These are phyloP conservation scores for Blumeria graminis DNA, from an alignment of 2,329 filamentous ascomycete species.

Conservation along the genomic window DNA sequence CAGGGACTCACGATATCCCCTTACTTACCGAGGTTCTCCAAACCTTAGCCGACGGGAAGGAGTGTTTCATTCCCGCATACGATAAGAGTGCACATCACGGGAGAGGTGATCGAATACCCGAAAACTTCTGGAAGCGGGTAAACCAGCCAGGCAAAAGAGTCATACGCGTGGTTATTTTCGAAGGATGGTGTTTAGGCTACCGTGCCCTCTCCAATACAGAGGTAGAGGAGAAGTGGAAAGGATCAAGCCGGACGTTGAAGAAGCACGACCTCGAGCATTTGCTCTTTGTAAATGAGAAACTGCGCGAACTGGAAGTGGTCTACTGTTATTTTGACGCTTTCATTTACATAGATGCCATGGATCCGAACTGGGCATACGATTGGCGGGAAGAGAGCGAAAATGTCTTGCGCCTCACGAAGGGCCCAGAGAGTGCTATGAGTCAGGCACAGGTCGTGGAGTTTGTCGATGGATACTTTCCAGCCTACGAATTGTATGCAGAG, in stretches of 20 bases:
- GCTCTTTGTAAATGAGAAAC: slow-evolving; percentile 30
- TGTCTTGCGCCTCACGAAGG: slow-evolving; percentile 21
- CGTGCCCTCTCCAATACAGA: slow-evolving; percentile 24
- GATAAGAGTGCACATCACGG: slow-evolving; percentile 41
- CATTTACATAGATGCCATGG: slow-evolving; percentile 38
- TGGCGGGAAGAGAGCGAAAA: slow-evolving; percentile 45
- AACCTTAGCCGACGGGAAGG: slow-evolving; percentile 21
- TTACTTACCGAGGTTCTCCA: slow-evolving; percentile 29
- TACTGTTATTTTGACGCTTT: slow-evolving; percentile 36
- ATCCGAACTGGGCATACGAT: slow-evolving; percentile 37
- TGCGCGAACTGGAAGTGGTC: slow-evolving; percentile 32
- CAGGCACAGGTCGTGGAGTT: slow-evolving; percentile 39
- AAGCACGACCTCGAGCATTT: slow-evolving; percentile 30
- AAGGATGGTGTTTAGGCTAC: slow-evolving; percentile 53
- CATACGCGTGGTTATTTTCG: slow-evolving; percentile 35
- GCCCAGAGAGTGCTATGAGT: slow-evolving; percentile 38
- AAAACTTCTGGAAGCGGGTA: slow-evolving; percentile 25
- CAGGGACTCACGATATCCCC: slow-evolving; percentile 34
- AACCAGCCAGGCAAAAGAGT: slow-evolving; percentile 12
- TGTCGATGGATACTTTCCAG: slow-evolving; percentile 33
- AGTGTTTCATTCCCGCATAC: slow-evolving; percentile 34
- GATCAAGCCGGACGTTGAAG: slow-evolving; percentile 19
- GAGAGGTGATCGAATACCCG: slow-evolving; percentile 34
- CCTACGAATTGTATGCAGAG: slow-evolving; percentile 30
- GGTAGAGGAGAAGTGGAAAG: slow-evolving; percentile 18